Conservation (phyloP, 495 filamentous ascomycete species). For the Tetracladium marchalianum region DNA sequence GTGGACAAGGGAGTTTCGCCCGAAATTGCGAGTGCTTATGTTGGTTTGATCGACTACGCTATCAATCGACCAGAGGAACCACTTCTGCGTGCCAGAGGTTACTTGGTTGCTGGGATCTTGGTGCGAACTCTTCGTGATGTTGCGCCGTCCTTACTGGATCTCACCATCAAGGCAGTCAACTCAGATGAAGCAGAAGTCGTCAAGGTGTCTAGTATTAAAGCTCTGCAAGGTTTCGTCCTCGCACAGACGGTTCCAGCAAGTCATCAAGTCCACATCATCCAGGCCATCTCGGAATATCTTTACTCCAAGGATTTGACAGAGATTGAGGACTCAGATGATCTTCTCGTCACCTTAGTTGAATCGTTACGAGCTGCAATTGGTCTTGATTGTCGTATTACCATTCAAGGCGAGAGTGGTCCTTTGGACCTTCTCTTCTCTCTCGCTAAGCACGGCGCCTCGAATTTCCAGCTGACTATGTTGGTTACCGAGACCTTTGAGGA, state of each 20-base stretch:
- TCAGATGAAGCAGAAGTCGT: constrained; percentile 75
- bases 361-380: constrained; percentile 75
- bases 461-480: constrained; percentile 74
- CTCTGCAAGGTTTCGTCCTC: constrained; percentile 71
- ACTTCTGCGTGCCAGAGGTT: constrained; percentile 76
- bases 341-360: constrained; percentile 83
- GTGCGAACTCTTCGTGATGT: constrained; percentile 46
- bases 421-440: constrained; percentile 83
- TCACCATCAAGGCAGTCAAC: constrained; percentile 63
- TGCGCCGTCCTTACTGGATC: constrained; percentile 52
- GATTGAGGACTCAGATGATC: constrained; percentile 75
- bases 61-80: constrained; percentile 49
- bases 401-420: constrained; percentile 53
- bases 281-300: constrained; percentile 68
- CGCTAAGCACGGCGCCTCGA: constrained; percentile 76
- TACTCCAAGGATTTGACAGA: constrained; percentile 70
- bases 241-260: constrained; percentile 38
- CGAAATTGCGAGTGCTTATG: constrained; percentile 59
- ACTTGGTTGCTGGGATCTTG: constrained; percentile 69
- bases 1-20: constrained; percentile 52
- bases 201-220: constrained; percentile 82
- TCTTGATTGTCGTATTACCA: constrained; percentile 60
- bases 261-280: constrained; percentile 64
- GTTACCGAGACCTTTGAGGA: constrained; percentile 88
- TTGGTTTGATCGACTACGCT: constrained; percentile 69